These are phyloP conservation scores for Canavalia gladiata DNA, from an alignment of 306 rosid genomes.

Conservation along the genomic window DNA sequence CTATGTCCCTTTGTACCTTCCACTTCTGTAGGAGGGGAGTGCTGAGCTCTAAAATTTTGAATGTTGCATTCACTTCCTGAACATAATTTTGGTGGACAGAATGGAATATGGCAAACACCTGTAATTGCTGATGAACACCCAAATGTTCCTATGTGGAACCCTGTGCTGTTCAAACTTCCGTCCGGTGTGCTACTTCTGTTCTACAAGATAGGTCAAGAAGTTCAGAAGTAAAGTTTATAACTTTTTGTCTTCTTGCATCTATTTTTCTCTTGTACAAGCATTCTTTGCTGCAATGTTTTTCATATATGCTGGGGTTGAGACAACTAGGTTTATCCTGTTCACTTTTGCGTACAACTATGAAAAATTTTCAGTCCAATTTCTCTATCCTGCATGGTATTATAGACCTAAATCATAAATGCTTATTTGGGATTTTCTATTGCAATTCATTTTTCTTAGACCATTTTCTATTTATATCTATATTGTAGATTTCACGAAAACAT, in stretches of 20 bases:
- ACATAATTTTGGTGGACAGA: conserved; percentile 56
- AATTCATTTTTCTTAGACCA: background rate
- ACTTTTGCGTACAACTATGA: conserved; percentile 1
- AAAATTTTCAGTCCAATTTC: background rate
- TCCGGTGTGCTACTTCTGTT: conserved; percentile 86
- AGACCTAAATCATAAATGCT: background rate
- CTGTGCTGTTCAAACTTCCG: conserved; percentile 87
- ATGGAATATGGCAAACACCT: conserved; percentile 80
- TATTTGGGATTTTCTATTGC: conserved; percentile 11
- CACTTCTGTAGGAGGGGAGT: conserved; percentile 12
- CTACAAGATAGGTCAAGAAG: conserved; percentile 86
- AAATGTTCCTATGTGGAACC: conserved; percentile 93
- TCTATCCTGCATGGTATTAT: conserved; percentile 8
- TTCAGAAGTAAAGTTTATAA: conserved; percentile 71
- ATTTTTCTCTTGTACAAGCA: background rate
- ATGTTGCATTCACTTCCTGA: conserved; percentile 40
- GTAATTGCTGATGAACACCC: conserved; percentile 77
- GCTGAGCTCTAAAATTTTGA: conserved; percentile 33
- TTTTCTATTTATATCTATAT: conserved; percentile 30
- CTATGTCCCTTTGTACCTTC: conserved; percentile 30
- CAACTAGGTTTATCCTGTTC: background rate
- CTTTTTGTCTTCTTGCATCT: conserved; percentile 33
- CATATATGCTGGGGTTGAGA: background rate
- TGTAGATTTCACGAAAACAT: conserved; percentile 1
- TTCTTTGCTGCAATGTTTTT: conserved; percentile 23